Conservation (phyloP, 345 rosid genomes). For the Corymbia maculata region DNA sequence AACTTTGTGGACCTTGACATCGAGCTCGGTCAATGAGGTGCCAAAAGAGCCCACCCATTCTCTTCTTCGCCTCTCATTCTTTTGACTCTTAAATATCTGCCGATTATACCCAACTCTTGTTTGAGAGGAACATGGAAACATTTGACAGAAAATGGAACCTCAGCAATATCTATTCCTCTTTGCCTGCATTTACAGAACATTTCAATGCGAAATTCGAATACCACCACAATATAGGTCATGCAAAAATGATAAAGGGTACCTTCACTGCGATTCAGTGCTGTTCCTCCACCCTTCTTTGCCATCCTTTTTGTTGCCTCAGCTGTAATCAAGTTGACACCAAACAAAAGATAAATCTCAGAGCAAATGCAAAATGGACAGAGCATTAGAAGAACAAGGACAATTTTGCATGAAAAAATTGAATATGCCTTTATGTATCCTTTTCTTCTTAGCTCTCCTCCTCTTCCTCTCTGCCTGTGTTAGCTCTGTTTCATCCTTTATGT, state of each 20-base stretch:
- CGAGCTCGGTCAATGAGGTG: not conserved
- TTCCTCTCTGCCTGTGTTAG: slow-evolving; percentile 77
- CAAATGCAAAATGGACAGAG: not conserved
- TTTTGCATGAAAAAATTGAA: not conserved
- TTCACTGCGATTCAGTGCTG: slow-evolving; percentile 4
- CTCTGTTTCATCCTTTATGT: slow-evolving; percentile 79
- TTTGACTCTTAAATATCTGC: not conserved
- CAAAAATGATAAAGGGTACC: slow-evolving; percentile 19
- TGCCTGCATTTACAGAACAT: slow-evolving; percentile 21
- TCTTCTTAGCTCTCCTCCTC: slow-evolving; percentile 97
- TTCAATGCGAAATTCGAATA: not conserved
- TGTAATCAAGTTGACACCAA: slow-evolving; percentile 10
- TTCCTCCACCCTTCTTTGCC: slow-evolving; percentile 31
- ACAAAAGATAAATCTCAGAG: not conserved
- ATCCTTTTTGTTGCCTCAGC: slow-evolving; percentile 49
- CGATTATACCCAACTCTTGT: not conserved
- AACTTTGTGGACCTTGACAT: not conserved
- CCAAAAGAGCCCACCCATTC: not conserved
- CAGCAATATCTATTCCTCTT: slow-evolving; percentile 8
- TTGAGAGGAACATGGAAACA: not conserved
- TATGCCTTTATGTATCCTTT: slow-evolving; percentile 77
- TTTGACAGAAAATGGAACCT: not conserved
- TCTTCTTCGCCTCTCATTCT: not conserved
- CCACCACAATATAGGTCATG: not conserved
- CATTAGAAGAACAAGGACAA: not conserved